Evolutionary conservation across 2,329 filamentous ascomycete genomes (phyloP), one percentile per base, ranked within the genome.

Genomic region (Ilyonectria destructans): DNA sequence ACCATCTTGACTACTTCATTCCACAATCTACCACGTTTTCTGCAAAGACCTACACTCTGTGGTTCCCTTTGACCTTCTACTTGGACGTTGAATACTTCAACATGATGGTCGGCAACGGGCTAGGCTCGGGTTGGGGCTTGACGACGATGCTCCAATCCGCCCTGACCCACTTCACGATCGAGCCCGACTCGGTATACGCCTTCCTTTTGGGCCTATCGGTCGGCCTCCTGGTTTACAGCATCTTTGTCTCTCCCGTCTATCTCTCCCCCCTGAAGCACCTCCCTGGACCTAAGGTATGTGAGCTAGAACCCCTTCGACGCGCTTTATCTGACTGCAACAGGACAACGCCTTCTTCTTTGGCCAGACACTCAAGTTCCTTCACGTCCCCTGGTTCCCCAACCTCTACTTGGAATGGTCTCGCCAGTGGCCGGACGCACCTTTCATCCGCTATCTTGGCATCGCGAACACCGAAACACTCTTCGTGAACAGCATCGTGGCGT

Each of bases 231-330:
- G n/a, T 19, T 15, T 73, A 74, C 60, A 71, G 68, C 40, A 23
- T 81, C 45, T 76, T 85, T 64, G 68, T 87, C 26, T 85, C 84
- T 63, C 84, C 84, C 4, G 77, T 78, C 56, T 79, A 80, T 62
- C 64, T 84, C 52, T 86, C 85, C 0, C 81, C 84, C 0, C 74
- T 85, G n/a, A 79, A 84, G 15, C 74, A 83, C 57, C 70, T 86
- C 1, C 84, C 85, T 0, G 83, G 83, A 0, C 84, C 84, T 17
- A 82, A 79, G 73, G 83, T 84, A 70, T 9, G 70, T 29, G 4
- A n/a, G 4, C 31, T 6, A n/a, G 6, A n/a, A 29, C 26, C 4
- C 33, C 4, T 1, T 26, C 21, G 10, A 4, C 17, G 31, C 10
- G 31, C 26, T 8, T 29, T 33, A 26, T 6, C 26, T 29, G 23